Conservation (phyloP, 805 yeast genomes). For the Pichia exigua region DNA sequence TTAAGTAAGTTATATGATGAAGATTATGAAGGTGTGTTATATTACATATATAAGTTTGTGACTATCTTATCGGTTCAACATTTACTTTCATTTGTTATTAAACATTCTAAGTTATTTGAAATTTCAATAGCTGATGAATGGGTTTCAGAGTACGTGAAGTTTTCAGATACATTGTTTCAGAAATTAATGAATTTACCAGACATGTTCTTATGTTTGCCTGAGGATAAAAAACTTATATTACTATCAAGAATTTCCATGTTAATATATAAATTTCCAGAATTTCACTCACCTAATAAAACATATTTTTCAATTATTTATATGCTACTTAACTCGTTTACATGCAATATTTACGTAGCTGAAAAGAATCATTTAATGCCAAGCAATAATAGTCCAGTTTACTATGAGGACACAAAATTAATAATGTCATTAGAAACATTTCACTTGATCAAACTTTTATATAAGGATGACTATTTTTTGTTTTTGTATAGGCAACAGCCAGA, state of each 20-base stretch:
- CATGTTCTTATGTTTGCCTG: not conserved
- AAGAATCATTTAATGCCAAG: not conserved
- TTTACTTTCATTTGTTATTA: not conserved
- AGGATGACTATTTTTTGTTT: not conserved
- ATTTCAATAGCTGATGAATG: not conserved
- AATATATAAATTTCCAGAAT: not conserved
- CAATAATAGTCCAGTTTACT: not conserved
- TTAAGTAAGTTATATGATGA: not conserved
- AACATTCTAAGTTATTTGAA: not conserved
- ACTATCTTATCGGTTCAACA: not conserved
- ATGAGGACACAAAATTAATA: not conserved
- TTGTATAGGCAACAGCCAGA: not conserved
- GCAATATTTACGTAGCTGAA: not conserved
- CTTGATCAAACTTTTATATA: not conserved
- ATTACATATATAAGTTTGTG: not conserved
- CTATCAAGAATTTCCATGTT: not conserved
- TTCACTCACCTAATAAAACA: not conserved
- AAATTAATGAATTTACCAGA: not conserved
- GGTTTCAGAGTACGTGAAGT: not conserved
- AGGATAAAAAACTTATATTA: not conserved
- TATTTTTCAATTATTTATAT: not conserved
- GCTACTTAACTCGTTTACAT: not conserved
- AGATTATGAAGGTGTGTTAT: not conserved
- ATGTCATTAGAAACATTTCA: not conserved
- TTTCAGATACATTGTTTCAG: not conserved